Base-by-base conservation (phyloP, 179 eudicot genomes). In the Nepenthes alata region DNA sequence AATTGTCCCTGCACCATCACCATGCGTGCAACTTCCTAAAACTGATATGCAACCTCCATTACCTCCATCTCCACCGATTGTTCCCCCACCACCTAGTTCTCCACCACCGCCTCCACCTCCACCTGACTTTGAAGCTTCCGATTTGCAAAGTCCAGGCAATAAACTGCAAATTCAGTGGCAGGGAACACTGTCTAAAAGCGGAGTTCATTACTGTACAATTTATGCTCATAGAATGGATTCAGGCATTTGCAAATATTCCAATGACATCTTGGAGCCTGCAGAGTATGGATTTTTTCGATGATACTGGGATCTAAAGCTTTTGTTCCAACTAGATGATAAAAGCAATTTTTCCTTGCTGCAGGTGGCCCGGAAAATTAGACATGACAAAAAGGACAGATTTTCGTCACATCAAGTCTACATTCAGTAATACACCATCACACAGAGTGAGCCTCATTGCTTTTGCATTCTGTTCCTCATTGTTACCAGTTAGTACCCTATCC, bases 321-420 rank as follows among this genome's bases (percentile, higher is more conserved):
- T 48, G n/a, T 47, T 35, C 14, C 41, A 6, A 7, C 59, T 49
- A n/a, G 53, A 12, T 67, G 41, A 62, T 44, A 47, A n/a, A 12
- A 49, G 51, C 25, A 57, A 11, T 63, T 75, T 69, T 11, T 35
- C 49, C 57, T 57, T 75, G 60, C 14, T 74, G 76, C 91, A 94
- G 99, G 74, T 94, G 99, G 99, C 99, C 99, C 6, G 75, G 73
- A 37, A 90, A 94, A 69, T 72, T 94, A 68, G 99, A 94, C 78
- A 84, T 94, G 96, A 87, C 91, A 53, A 90, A 94, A 66, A 96
- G 99, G 67, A 94, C 99, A 36, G 99, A 94, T 80, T 81, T 83
- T 60, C 81, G 80, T 59, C 99, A 94, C 76, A 96, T 94, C 53
- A 87, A 73, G 59, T 77, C 97, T 64, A 80, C 97, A 61, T 94